A percentile compares a stretch with the other conserved stretches of the same genome.
phyloP scores from a whole-genome alignment of 345 rosid genomes.

The sweet orange (Citrus sinensis) region DNA sequence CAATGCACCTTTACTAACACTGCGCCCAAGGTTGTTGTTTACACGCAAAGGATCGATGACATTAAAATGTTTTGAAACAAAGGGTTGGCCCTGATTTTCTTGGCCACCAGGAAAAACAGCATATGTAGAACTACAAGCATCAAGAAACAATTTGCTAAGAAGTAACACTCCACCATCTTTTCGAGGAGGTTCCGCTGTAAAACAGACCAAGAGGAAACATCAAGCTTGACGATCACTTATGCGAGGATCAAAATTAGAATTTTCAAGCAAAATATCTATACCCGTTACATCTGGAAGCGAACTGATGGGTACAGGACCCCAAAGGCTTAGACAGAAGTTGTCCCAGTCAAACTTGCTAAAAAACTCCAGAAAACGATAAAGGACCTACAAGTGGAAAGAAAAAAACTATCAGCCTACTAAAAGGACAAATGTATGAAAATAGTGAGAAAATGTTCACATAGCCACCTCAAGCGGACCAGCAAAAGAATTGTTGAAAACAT shows the following conservation, averaged over 20 bases:
- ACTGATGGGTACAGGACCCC: constrained; percentile 92
- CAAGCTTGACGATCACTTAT: constrained; percentile 6
- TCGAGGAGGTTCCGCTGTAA: constrained; percentile 85
- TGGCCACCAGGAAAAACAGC: constrained; percentile 62
- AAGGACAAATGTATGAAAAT: constrained; percentile 11
- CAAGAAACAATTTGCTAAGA: constrained; percentile 64
- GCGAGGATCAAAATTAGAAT: constrained; percentile 4
- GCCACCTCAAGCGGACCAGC: constrained; percentile 94
- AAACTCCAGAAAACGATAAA: constrained; percentile 95
- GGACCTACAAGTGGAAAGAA: constrained; percentile 54
- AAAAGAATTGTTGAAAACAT: constrained; percentile 89
- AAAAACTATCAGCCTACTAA: constrained; percentile 15
- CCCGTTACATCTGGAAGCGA: constrained; percentile 89
- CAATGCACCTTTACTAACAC: constrained; percentile 89
- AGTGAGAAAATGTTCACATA: constrained; percentile 14
- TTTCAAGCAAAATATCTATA: constrained; percentile 22
- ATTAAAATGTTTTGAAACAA: constrained; percentile 87
- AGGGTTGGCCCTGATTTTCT: constrained; percentile 77
- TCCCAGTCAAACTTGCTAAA: constrained; percentile 99
- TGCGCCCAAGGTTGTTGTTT: constrained; percentile 99
- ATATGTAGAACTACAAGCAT: constrained; percentile 69
- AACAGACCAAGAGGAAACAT: constrained; percentile 17
- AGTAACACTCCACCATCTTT: constrained; percentile 70
- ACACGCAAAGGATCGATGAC: constrained; percentile 96
- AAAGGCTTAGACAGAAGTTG: constrained; percentile 89